These are phyloP conservation scores for Russula sp. DNA, from an alignment of 768 basidiomycete genomes.

Conservation along the genomic window DNA sequence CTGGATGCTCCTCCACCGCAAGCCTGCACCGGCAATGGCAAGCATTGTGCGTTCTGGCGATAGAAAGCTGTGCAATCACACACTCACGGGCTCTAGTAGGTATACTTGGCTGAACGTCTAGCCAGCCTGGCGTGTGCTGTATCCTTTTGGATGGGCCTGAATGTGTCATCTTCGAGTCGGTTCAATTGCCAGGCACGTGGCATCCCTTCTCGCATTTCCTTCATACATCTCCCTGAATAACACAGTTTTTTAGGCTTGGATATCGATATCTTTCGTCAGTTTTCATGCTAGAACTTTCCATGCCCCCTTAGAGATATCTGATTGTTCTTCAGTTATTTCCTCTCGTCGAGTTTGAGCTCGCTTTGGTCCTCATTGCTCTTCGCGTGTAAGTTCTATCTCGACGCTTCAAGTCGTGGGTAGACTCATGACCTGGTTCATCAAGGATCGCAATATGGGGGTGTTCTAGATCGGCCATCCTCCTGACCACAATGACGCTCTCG, in stretches of 20 bases:
- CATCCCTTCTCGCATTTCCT: not conserved
- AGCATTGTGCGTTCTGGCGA: too few relatives aligned
- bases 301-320: not conserved
- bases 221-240: not conserved
- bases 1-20: too few relatives aligned
- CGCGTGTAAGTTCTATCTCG: slow-evolving; percentile 8
- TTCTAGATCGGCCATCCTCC: not conserved
- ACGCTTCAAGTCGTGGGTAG: too few relatives aligned
- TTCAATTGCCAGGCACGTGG: slow-evolving; percentile 11
- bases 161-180: too few relatives aligned
- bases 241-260: slow-evolving; percentile 1
- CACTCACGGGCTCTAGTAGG: too few relatives aligned
- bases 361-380: slow-evolving; percentile 4
- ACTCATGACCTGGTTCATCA: not conserved
- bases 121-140: too few relatives aligned
- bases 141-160: too few relatives aligned
- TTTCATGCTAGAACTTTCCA: not conserved
- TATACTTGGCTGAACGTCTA: too few relatives aligned
- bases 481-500: not conserved
- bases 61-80: too few relatives aligned
- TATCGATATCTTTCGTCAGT: slow-evolving; percentile 10
- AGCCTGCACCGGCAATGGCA: too few relatives aligned
- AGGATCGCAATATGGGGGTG: slow-evolving; percentile 11
- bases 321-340: slow-evolving; percentile 2
- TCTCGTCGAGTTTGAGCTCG: slow-evolving; percentile 10